phyloP scores from a whole-genome alignment of 768 basidiomycete species.

The Tubosaeta brunneosetosa region DNA sequence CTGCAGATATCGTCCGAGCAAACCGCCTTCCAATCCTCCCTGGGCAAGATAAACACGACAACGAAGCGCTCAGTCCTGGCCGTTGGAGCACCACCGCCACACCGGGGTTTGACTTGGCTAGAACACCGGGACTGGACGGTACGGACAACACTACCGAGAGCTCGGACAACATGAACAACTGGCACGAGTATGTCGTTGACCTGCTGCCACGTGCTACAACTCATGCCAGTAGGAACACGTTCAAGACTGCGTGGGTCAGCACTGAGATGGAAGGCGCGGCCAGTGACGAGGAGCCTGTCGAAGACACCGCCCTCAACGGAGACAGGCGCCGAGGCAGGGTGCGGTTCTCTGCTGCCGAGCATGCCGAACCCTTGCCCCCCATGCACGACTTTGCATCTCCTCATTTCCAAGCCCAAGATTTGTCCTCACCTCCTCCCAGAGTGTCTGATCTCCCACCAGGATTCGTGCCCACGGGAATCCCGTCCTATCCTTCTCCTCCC shows the following conservation, averaged over 20 bases:
- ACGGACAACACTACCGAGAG: constrained; percentile 12
- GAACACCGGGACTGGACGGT: constrained; percentile 17
- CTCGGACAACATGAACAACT: constrained; percentile 21
- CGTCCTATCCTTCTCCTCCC: constrained; percentile 10
- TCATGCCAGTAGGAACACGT: constrained; percentile 16
- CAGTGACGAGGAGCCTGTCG: constrained; percentile 25
- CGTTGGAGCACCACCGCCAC: constrained; percentile 77
- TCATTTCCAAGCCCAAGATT: constrained; percentile 4
- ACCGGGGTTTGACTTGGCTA: constrained; percentile 47
- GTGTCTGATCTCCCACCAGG: constrained; percentile 25
- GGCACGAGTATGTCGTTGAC: constrained; percentile 29
- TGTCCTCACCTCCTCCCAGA: constrained; percentile 14
- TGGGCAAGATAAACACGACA: constrained; percentile 27
- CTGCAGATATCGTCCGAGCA: constrained; percentile 28
- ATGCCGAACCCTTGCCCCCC: constrained; percentile 13
- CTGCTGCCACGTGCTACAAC: constrained; percentile 23
- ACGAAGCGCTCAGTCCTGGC: constrained; percentile 43
- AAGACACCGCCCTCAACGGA: constrained; percentile 14
- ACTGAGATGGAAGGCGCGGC: constrained; percentile 37
- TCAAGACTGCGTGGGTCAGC: constrained; percentile 37
- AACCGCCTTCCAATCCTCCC: constrained; percentile 24
- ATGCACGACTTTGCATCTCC: constrained; percentile 10
- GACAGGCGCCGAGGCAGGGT: constrained; percentile 6
- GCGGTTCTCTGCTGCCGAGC: constrained; percentile 16
- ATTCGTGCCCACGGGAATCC: constrained; percentile 24